Conservation (phyloP, 2,329 filamentous ascomycete genomes). For the Bipolaris zeicola region DNA sequence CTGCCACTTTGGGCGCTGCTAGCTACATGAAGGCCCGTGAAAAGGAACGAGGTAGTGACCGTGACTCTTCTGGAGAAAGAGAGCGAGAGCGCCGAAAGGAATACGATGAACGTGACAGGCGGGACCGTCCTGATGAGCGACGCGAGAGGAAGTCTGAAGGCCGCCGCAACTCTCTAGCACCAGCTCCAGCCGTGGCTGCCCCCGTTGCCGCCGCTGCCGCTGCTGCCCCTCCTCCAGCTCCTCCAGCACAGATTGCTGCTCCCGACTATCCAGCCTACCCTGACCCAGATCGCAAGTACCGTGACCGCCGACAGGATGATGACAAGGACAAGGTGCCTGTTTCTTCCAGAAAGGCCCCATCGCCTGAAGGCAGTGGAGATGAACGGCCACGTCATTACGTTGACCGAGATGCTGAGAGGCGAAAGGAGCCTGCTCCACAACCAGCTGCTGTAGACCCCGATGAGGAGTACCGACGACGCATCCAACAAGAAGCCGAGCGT, state of each 20-base stretch:
- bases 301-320: slow-evolving; percentile 44
- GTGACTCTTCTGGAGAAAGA: slow-evolving; percentile 33
- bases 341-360: slow-evolving; percentile 31
- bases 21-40: slow-evolving; percentile 40
- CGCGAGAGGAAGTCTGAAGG: slow-evolving; percentile 30
- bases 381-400: slow-evolving; percentile 47
- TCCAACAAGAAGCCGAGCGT: slow-evolving; percentile 53
- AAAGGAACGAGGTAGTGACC: slow-evolving; percentile 30
- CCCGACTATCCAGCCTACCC: slow-evolving; percentile 21
- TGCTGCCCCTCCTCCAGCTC: slow-evolving; percentile 13
- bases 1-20: slow-evolving; percentile 38
- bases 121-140: slow-evolving; percentile 35
- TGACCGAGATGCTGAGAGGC: slow-evolving; percentile 42
- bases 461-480: slow-evolving; percentile 57
- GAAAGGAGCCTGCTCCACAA: slow-evolving; percentile 38
- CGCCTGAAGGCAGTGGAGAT: slow-evolving; percentile 44
- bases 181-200: slow-evolving; percentile 23
- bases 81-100: slow-evolving; percentile 48
- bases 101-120: slow-evolving; percentile 39
- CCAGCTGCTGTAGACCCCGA: slow-evolving; percentile 52
- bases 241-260: slow-evolving; percentile 19
- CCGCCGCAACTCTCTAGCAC: slow-evolving; percentile 23
- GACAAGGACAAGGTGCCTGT: slow-evolving; percentile 29
- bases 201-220: slow-evolving; percentile 21
- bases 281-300: slow-evolving; percentile 34